Conservation (phyloP, 2,329 filamentous ascomycete species). For the Hypoxylon sp. region DNA sequence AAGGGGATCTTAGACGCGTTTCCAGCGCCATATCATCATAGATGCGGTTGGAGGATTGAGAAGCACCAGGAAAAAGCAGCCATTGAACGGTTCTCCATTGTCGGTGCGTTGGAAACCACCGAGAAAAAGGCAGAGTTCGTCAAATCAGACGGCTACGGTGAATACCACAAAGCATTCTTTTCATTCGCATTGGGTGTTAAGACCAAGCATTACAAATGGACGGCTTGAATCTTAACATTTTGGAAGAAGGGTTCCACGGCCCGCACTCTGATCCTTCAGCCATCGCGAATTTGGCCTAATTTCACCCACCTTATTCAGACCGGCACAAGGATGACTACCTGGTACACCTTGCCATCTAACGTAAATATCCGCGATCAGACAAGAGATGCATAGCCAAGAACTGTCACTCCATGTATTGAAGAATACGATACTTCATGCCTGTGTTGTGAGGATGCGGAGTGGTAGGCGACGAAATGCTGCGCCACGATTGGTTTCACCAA, state of each 20-base stretch:
- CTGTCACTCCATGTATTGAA: background rate
- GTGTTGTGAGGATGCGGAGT: conserved; percentile 4
- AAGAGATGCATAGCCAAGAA: conserved; percentile 3
- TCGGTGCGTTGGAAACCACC: conserved; percentile 37
- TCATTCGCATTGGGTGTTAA: conserved; percentile 5
- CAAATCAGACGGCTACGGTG: conserved; percentile 2
- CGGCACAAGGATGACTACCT: background rate
- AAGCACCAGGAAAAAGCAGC: conserved; percentile 40
- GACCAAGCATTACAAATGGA: conserved; percentile 21
- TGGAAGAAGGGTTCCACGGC: background rate
- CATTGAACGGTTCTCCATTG: conserved; percentile 40
- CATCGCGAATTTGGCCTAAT: background rate
- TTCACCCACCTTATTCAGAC: background rate
- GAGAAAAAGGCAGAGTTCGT: conserved; percentile 4
- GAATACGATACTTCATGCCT: background rate
- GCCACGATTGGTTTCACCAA: conserved; percentile 24
- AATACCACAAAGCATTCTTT: conserved; percentile 1
- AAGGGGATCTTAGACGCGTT: conserved; percentile 12
- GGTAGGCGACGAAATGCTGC: conserved; percentile 27
- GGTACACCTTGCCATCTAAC: background rate
- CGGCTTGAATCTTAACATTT: conserved; percentile 6
- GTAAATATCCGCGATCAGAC: background rate
- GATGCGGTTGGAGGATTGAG: conserved; percentile 46
- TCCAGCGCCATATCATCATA: conserved; percentile 27
- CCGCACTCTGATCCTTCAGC: conserved; percentile 2